phyloP scores from a whole-genome alignment of 1,284 basidiomycete genomes.

The Puccinia hordei region DNA sequence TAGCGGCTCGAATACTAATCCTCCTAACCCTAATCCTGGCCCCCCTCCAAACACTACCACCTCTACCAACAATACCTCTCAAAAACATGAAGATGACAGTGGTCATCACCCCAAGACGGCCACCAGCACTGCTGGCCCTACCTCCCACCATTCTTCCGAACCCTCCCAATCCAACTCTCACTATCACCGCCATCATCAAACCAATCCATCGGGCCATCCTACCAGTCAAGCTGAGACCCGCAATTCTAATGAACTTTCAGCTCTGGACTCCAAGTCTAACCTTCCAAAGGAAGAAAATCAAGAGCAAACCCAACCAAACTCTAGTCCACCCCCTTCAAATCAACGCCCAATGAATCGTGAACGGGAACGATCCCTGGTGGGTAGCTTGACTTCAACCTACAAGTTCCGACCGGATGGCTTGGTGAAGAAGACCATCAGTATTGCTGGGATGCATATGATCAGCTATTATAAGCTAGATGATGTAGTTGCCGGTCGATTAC shows the following conservation, averaged over 20 bases:
- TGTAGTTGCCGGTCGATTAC: conserved; percentile 34
- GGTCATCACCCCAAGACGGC: not conserved
- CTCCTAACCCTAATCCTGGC: conserved; percentile 4
- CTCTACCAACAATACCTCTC: not conserved
- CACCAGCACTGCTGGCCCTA: not conserved
- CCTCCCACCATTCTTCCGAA: not conserved
- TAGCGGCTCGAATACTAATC: conserved; percentile 8
- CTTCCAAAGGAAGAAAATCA: conserved; percentile 52
- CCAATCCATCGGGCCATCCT: not conserved
- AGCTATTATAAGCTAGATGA: conserved; percentile 49
- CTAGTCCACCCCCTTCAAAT: conserved; percentile 58
- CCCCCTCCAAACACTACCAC: not conserved
- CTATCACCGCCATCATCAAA: conserved; percentile 16
- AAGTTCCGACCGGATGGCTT: conserved; percentile 87
- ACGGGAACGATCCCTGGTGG: conserved; percentile 75
- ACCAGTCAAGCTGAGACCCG: not conserved
- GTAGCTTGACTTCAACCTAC: conserved; percentile 84
- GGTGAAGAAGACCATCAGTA: conserved; percentile 75
- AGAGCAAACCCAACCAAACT: conserved; percentile 55
- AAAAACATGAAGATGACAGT: conserved; percentile 23
- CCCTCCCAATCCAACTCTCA: conserved; percentile 15
- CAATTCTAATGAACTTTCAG: not conserved
- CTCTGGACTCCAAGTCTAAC: conserved; percentile 1
- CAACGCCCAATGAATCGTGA: conserved; percentile 67
- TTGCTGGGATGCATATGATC: conserved; percentile 51